Base-by-base conservation (phyloP, 257 asterid species). In the Anisodus tanguticus region DNA sequence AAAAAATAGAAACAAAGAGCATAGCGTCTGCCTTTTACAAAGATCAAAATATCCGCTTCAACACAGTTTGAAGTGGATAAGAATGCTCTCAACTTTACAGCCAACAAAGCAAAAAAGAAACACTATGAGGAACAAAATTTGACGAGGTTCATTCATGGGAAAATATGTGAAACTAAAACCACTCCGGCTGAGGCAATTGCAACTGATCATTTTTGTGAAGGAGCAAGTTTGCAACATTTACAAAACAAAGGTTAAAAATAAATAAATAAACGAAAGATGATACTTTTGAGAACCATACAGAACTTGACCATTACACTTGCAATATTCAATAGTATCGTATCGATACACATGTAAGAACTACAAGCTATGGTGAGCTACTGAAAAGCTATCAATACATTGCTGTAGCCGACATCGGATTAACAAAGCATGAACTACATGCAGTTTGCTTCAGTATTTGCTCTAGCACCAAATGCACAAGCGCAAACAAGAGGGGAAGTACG, bases 341-440 rank as follows among this genome's bases (percentile, higher is more conserved):
- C 53, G 37, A 82, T 47, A 82, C 84, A 31, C 79, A 66, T 66
- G 35, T 15, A 47, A 82, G 47, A 74, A 76, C 81, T 51, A 76
- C 47, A 22, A 51, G 66, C 63, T 53, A 77, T 4, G 82, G 51
- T 31, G 31, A 37, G 82, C 66, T 53, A 77, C 64, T 54, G 64
- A 55, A 53, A 77, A 77, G 31, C 82, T 77, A 47, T 68, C 80
- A 35, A 9, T 35, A 54, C 43, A 45, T 35, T 72, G 83, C 69
- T 69, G 49, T 72, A 10, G 6, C 9, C 2, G 31, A 2, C 59
- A 49, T 41, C 55, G 64, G 68, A 70, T 41, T 59, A 39, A 82
- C 83, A 70, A 31, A 35, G 72, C 72, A 83, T 66, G 70, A 82
- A 49, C 51, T 4, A 59, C 77, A 58, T 55, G 49, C 9, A 8